phyloP scores from a whole-genome alignment of 2,329 filamentous ascomycete species.

The Diaporthe humulicola region DNA sequence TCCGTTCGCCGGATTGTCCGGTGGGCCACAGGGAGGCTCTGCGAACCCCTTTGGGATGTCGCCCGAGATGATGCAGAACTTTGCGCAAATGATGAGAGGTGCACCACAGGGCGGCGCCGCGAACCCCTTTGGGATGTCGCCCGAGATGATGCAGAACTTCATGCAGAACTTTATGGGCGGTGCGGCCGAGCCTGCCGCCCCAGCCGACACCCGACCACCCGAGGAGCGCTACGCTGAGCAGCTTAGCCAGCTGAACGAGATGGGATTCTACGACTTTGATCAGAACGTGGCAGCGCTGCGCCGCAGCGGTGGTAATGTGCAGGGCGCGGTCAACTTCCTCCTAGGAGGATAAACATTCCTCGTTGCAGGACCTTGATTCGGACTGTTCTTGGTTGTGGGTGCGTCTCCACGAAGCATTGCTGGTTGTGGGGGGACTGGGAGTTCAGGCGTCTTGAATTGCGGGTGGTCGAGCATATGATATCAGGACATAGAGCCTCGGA shows the following conservation, averaged over 20 bases:
- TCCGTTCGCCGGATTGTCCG: conserved; percentile 78
- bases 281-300: conserved; percentile 89
- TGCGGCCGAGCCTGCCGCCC: conserved; percentile 60
- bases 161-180: conserved; percentile 50
- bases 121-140: conserved; percentile 62
- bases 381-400: conserved; percentile 2
- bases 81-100: conserved; percentile 65
- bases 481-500: conserved; percentile 25
- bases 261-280: conserved; percentile 99
- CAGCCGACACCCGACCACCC: conserved; percentile 86
- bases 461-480: conserved; percentile 15
- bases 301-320: conserved; percentile 91
- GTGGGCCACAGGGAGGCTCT: conserved; percentile 52
- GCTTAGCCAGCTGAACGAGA: conserved; percentile 93
- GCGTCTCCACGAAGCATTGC: conserved; percentile 22
- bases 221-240: conserved; percentile 95
- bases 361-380: background rate
- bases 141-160: conserved; percentile 68
- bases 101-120: conserved; percentile 51
- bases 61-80: conserved; percentile 68
- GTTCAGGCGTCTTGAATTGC: conserved; percentile 21
- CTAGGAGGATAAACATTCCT: conserved; percentile 53
- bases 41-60: conserved; percentile 61
- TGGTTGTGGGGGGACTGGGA: conserved; percentile 14
- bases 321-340: conserved; percentile 88